Conservation (phyloP, 2,329 filamentous ascomycete genomes). For the Trichoderma afroharzianum region DNA sequence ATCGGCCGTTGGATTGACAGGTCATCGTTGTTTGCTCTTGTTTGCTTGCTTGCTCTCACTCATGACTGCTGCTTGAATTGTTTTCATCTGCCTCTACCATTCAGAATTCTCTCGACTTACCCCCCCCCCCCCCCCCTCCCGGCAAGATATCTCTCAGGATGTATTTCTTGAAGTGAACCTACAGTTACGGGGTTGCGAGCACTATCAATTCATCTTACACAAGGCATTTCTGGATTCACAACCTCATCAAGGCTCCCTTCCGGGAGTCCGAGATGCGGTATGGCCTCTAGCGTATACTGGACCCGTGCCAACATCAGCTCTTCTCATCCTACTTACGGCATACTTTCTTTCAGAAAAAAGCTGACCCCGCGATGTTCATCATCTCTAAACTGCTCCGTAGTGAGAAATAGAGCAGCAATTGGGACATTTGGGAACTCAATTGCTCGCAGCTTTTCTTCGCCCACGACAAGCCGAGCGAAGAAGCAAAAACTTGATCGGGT, state of each 20-base stretch:
- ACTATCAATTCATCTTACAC: not conserved
- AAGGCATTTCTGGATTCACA: not conserved
- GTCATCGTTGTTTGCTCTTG: not conserved
- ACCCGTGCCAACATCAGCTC: conserved; percentile 39
- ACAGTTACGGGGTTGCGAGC: not conserved
- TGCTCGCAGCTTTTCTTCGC: conserved; percentile 29
- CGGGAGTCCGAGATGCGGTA: conserved; percentile 16
- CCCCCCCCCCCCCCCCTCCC: no score
- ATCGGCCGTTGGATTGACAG: not conserved
- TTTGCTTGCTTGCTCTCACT: not conserved
- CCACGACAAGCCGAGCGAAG: conserved; percentile 29
- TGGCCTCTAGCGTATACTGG: conserved; percentile 37
- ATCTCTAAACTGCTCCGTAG: not conserved
- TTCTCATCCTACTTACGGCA: conserved; percentile 26
- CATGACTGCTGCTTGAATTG: not conserved
- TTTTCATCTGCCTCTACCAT: not conserved
- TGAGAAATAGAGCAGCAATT: not conserved
- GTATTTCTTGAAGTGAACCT: not conserved
- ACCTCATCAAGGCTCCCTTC: not conserved
- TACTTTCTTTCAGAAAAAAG: not conserved
- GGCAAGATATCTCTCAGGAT: not conserved
- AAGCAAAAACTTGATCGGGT: conserved; percentile 34
- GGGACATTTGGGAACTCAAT: not conserved
- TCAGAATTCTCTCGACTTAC: not conserved
- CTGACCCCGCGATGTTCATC: not conserved